These are phyloP conservation scores for Handroanthus guayacan DNA, from an alignment of 257 asterid species.

Conservation along the genomic window DNA sequence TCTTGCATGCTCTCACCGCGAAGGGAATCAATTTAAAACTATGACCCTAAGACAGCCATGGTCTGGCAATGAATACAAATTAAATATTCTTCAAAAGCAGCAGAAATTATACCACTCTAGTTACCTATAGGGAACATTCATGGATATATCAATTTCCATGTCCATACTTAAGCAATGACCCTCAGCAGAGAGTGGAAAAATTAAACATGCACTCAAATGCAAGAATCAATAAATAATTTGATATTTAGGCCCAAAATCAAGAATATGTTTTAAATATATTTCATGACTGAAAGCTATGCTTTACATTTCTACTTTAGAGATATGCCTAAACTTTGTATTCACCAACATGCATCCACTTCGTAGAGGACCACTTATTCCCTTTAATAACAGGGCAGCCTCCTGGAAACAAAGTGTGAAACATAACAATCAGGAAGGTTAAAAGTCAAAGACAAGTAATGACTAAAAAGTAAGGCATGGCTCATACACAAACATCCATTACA, in stretches of 20 bases:
- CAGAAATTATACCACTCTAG: neutral
- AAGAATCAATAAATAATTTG: neutral
- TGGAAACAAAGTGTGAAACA: conserved; percentile 36
- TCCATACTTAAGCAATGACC: neutral
- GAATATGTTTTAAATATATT: neutral
- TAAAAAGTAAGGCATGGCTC: neutral
- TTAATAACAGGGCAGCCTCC: conserved; percentile 69
- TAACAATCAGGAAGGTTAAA: neutral
- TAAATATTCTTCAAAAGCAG: neutral
- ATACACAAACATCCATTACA: neutral
- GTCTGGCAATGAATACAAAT: neutral
- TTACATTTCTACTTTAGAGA: conserved; percentile 21
- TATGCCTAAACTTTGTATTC: conserved; percentile 54
- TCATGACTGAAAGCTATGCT: conserved; percentile 2
- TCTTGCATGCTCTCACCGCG: neutral
- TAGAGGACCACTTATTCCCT: conserved; percentile 70
- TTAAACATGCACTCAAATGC: neutral
- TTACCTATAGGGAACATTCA: neutral
- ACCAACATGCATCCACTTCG: conserved; percentile 72
- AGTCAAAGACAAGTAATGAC: neutral
- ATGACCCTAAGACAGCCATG: neutral
- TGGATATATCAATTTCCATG: neutral
- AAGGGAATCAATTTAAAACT: neutral
- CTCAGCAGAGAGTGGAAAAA: neutral
- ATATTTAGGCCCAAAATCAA: neutral